A percentile compares a stretch with the other conserved stretches of the same genome.
Evolutionary conservation across 2,329 filamentous ascomycete species (phyloP).

Genomic region (Ascosphaera apis): DNA sequence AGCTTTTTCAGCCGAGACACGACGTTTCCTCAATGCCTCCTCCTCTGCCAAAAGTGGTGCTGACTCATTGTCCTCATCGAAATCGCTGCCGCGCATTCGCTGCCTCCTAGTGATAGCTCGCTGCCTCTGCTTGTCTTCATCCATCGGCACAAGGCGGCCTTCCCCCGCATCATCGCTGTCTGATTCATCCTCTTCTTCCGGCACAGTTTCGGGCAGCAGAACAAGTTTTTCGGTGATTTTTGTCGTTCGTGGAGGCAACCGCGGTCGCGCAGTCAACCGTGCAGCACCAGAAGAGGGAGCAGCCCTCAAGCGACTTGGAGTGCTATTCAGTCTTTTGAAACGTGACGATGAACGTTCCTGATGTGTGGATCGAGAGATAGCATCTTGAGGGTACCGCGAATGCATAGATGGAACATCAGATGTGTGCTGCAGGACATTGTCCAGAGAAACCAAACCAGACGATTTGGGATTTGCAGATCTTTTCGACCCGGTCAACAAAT

Average conservation of each 20-base stretch:
- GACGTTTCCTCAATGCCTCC: conserved; percentile 34
- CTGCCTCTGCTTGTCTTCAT: conserved; percentile 14
- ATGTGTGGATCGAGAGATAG: no score
- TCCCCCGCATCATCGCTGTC: conserved; percentile 9
- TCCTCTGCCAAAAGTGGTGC: conserved; percentile 32
- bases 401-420: conserved; percentile 91
- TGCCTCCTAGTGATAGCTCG: conserved; percentile 13
- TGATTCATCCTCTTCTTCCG: conserved; percentile 27
- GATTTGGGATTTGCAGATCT: conserved; percentile 9
- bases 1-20: conserved; percentile 28
- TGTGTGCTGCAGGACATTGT: conserved; percentile 83
- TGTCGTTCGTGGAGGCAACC: conserved; percentile 64
- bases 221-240: conserved; percentile 97
- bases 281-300: conserved; percentile 15
- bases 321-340: no score
- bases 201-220: conserved; percentile 58
- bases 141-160: conserved; percentile 7
- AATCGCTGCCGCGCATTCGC: conserved; percentile 24
- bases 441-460: conserved; percentile 66
- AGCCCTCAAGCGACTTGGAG: conserved; percentile 18
- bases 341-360: no score
- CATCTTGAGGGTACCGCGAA: conserved; percentile 38
- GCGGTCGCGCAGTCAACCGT: conserved; percentile 29
- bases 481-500: conserved; percentile 9
- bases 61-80: conserved; percentile 31